Evolutionary conservation across 352 stramenopile species (phyloP), one percentile per base, ranked within the genome.

Genomic region (Halophytophthora polymorphica): DNA sequence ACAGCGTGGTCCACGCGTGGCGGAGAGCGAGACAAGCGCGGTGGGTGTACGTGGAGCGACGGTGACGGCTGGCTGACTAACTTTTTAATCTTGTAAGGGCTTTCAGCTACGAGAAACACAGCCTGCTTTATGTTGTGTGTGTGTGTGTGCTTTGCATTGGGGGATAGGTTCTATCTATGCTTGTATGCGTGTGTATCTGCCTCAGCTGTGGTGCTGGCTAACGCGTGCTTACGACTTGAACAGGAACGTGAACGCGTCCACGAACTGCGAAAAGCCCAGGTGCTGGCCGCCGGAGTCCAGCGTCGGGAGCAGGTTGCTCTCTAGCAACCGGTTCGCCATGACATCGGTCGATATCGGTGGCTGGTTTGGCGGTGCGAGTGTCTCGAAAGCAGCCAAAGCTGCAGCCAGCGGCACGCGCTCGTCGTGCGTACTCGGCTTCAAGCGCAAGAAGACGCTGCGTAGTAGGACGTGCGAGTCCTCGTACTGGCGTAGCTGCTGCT

Each of bases 251-350:
- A 74, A 77, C 22, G 56, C 52, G 29, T 63, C 36, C 8, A 65
- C 54, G 48, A 77, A 80, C 44, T 73, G 61, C 2, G 34, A 14
- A 34, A 80, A 80, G 21, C 72, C 25, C 0, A 51, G 50, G 18
- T 54, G 40, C 31, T 53, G 22, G 2, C 52, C 41, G 14, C 13
- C 41, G 6, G 22, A n/a, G 0, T 25, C n/a, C 13, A 42, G 29
- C 4, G 21, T n/a, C 1, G 47, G 17, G 14, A 60, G 14, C 13
- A 65, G 18, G 1, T 22, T 25, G 13, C 21, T 56, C 15, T 57
- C 14, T 12, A 56, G 17, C 3, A 74, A 43, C 38, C 53, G 38
- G n/a, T 21, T 3, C 1, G 44, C 3, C 29, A 71, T 60, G 7
- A 53, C 53, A 3, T 66, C 64, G 11, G 18, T 4, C 5, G 17